phyloP scores from a whole-genome alignment of 176 grass and related monocot genomes.

The Oryza officinalis region DNA sequence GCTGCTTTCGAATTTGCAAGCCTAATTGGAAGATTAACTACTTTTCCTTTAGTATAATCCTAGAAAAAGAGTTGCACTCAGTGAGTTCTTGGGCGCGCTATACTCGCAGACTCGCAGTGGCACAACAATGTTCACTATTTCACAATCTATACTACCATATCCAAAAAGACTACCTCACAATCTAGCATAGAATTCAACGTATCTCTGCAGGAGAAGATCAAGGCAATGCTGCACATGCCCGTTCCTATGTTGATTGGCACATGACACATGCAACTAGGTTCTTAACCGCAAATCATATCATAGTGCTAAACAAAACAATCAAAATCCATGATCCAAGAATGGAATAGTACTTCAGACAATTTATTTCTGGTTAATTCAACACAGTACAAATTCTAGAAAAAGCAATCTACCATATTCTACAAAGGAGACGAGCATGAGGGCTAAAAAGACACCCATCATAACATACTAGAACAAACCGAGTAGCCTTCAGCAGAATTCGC shows the following conservation, averaged over 20 bases:
- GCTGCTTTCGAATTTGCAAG: not conserved
- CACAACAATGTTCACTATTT: not conserved
- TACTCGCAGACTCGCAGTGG: not conserved
- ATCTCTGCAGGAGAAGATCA: not conserved
- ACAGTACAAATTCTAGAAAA: conserved; percentile 29
- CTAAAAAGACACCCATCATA: conserved; percentile 51
- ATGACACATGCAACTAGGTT: not conserved
- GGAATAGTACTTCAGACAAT: conserved; percentile 3
- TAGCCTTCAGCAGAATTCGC: conserved; percentile 43
- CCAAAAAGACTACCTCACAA: not conserved
- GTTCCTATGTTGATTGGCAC: not conserved
- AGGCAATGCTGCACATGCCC: not conserved
- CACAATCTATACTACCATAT: not conserved
- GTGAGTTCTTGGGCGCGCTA: not conserved
- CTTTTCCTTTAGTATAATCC: not conserved
- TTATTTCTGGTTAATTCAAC: conserved; percentile 45
- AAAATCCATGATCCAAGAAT: not conserved
- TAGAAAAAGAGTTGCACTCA: not conserved
- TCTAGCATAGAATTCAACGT: not conserved
- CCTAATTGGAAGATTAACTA: not conserved
- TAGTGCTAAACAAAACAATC: not conserved
- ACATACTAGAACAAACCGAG: conserved; percentile 41
- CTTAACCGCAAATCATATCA: not conserved
- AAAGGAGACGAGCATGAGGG: conserved; percentile 38
- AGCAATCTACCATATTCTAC: conserved; percentile 30